Conservation (phyloP, 225 moss, liverwort and hornwort genomes). For the Physcomitrium patens region DNA sequence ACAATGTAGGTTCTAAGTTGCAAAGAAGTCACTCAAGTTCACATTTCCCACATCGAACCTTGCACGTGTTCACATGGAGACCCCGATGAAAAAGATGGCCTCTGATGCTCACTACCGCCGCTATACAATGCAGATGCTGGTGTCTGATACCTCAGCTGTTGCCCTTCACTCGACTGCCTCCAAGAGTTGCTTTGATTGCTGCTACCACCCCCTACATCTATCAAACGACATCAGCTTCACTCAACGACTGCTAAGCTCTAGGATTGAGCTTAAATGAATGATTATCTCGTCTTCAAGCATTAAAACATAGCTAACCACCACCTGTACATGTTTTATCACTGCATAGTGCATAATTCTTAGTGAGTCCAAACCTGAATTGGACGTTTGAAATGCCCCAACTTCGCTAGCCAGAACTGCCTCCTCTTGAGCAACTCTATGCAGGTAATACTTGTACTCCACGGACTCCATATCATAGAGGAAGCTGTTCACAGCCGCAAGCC, state of each 20-base stretch:
- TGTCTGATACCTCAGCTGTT: conserved; percentile 80
- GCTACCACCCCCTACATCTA: conserved; percentile 56
- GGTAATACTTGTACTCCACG: conserved; percentile 93
- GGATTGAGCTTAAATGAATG: too few relatives aligned
- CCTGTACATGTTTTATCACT: background rate
- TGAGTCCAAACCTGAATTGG: conserved; percentile 56
- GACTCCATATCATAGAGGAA: conserved; percentile 87
- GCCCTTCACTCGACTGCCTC: conserved; percentile 62
- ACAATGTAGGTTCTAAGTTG: too few relatives aligned
- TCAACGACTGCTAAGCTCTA: background rate
- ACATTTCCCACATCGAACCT: conserved; percentile 45
- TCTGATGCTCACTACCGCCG: conserved; percentile 66
- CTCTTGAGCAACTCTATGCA: conserved; percentile 78
- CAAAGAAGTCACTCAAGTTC: too few relatives aligned
- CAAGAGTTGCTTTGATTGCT: conserved; percentile 49
- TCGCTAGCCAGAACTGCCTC: conserved; percentile 59
- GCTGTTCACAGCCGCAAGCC: conserved; percentile 48
- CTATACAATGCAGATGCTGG: conserved; percentile 95
- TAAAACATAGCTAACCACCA: background rate
- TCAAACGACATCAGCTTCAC: conserved; percentile 12
- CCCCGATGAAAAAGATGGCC: conserved; percentile 48
- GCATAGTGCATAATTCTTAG: too few relatives aligned
- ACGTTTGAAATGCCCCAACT: conserved; percentile 40
- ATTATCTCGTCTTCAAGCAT: conserved; percentile 12
- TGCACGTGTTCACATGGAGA: conserved; percentile 58